A percentile compares a stretch with the other conserved stretches of the same genome.
Conservation (phyloP, 2,329 filamentous ascomycete genomes). For the Periglandula ipomoeae region DNA sequence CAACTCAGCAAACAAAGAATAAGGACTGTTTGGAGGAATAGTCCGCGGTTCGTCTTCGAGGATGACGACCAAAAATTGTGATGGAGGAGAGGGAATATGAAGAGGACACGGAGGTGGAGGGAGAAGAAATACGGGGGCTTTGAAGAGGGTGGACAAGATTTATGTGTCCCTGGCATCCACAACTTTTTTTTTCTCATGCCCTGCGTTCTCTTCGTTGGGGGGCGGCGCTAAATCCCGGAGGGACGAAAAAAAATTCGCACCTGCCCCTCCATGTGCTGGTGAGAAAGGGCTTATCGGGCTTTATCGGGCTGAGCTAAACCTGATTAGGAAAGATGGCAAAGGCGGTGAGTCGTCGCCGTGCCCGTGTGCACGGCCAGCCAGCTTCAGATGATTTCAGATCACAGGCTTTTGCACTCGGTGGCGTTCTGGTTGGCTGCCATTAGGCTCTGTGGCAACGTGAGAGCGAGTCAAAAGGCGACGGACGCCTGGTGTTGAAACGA, state of each 20-base stretch:
- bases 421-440: constrained; percentile 62
- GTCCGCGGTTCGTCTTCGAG: constrained; percentile 33
- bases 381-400: constrained; percentile 7
- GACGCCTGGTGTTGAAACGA: too few relatives aligned
- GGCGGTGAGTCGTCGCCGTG: constrained; percentile 11
- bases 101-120: constrained; percentile 13
- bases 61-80: constrained; percentile 31
- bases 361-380: constrained; percentile 7
- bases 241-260: constrained; percentile 14
- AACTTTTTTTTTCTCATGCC: constrained; percentile 12
- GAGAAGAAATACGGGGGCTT: constrained; percentile 7
- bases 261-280: constrained; percentile 14
- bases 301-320: constrained; percentile 15
- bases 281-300: constrained; percentile 14
- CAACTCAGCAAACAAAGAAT: constrained; percentile 21
- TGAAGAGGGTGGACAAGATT: constrained; percentile 9
- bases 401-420: not conserved
- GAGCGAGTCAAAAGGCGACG: too few relatives aligned
- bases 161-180: constrained; percentile 12
- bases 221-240: constrained; percentile 8
- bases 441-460: constrained; percentile 80
- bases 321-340: constrained; percentile 6
- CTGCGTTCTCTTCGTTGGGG: not conserved
- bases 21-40: constrained; percentile 14
- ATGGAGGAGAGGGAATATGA: constrained; percentile 22